Evolutionary conservation across 2,329 filamentous ascomycete species (phyloP).

Genomic region (Tolypocladium cylindrosporum): DNA sequence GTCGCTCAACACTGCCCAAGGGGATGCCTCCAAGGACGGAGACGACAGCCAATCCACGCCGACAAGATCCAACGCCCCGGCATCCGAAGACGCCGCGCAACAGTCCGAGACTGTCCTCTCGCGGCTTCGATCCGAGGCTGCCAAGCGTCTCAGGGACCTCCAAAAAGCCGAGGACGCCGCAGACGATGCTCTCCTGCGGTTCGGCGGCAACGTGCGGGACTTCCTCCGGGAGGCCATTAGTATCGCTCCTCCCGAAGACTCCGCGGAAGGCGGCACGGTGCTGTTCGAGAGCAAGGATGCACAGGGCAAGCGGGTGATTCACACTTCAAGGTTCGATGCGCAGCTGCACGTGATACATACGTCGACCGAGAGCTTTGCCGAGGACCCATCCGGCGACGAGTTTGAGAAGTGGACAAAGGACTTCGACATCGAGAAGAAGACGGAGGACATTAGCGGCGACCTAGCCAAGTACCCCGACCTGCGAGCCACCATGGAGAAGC

Average conservation of each 20-base stretch:
- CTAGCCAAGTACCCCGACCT: constrained; percentile 81
- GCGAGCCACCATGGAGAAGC: constrained; percentile 80
- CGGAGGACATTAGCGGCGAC: constrained; percentile 70
- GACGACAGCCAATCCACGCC: constrained; percentile 35
- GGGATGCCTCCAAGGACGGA: constrained; percentile 18
- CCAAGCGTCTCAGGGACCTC: constrained; percentile 78
- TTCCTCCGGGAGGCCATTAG: constrained; percentile 86
- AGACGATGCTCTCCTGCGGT: constrained; percentile 86
- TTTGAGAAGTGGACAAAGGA: constrained; percentile 62
- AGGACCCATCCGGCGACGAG: constrained; percentile 67
- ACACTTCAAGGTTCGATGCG: constrained; percentile 88
- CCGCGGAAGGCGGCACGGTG: constrained; percentile 48
- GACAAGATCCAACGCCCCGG: constrained; percentile 27
- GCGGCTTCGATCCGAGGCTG: constrained; percentile 65
- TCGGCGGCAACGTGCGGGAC: constrained; percentile 80
- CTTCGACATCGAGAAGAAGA: constrained; percentile 79
- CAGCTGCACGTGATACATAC: constrained; percentile 94
- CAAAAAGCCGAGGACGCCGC: constrained; percentile 91
- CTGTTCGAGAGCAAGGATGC: constrained; percentile 93
- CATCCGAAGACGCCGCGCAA: constrained; percentile 31
- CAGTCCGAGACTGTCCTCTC: constrained; percentile 59
- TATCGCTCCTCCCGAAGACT: constrained; percentile 62
- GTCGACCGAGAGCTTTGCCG: constrained; percentile 67
- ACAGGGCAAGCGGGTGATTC: constrained; percentile 83
- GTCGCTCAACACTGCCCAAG: constrained; percentile 44